Evolutionary conservation across 768 basidiomycete species (phyloP).

Genomic region (Mycena sanguinolenta): DNA sequence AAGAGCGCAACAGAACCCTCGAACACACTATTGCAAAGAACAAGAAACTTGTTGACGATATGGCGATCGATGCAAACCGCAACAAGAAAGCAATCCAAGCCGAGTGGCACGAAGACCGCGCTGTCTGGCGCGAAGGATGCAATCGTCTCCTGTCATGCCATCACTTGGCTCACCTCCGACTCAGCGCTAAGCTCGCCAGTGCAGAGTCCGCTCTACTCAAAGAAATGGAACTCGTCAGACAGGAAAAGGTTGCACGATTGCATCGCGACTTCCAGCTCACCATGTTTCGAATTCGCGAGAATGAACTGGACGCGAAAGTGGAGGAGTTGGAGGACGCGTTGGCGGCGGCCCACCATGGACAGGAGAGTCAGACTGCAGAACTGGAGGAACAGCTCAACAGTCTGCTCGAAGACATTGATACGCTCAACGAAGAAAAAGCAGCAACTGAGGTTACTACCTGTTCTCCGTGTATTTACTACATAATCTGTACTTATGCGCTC

Average conservation of each 20-base stretch:
- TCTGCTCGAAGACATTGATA: constrained; percentile 52
- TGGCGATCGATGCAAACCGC: constrained; percentile 58
- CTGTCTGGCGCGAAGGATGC: constrained; percentile 67
- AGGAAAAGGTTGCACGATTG: constrained; percentile 69
- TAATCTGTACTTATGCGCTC: constrained; percentile 25
- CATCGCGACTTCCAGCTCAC: constrained; percentile 77
- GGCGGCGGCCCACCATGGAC: constrained; percentile 7
- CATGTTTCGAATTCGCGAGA: constrained; percentile 75
- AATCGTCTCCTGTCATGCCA: constrained; percentile 74
- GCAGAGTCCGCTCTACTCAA: constrained; percentile 65
- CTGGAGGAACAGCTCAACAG: constrained; percentile 42
- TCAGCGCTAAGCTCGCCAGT: constrained; percentile 66
- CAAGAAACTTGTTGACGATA: constrained; percentile 65
- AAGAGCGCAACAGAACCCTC: constrained; percentile 72
- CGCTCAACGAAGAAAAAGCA: constrained; percentile 58
- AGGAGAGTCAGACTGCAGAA: constrained; percentile 13
- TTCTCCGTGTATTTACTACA: constrained; percentile 1
- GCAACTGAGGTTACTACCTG: constrained; percentile 57
- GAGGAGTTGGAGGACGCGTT: constrained; percentile 65
- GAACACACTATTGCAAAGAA: constrained; percentile 60
- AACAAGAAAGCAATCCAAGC: constrained; percentile 57
- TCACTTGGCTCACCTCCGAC: constrained; percentile 73
- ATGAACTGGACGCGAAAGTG: constrained; percentile 68
- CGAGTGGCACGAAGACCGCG: constrained; percentile 66
- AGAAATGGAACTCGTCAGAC: constrained; percentile 66